phyloP scores from a whole-genome alignment of 2,329 filamentous ascomycete genomes.

The Exophiala xenobiotica region DNA sequence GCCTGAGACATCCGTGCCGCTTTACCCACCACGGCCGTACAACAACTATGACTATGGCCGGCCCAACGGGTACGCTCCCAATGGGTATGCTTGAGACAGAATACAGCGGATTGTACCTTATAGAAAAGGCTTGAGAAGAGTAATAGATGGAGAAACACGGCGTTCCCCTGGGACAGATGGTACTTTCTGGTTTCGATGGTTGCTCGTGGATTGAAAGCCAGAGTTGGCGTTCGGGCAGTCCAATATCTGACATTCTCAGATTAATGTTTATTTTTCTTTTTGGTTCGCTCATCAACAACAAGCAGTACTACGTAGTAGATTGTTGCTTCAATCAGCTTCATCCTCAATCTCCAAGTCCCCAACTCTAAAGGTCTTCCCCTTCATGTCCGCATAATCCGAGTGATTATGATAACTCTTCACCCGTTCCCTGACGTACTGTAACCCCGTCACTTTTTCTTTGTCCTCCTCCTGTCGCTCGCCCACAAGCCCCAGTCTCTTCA shows the following conservation, averaged over 20 bases:
- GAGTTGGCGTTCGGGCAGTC: no score
- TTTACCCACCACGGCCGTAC: not conserved
- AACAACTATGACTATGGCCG: not conserved
- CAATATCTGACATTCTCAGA: not conserved
- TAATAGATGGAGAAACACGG: no score
- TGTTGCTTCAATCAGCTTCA: constrained; percentile 10
- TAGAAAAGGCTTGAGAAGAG: no score
- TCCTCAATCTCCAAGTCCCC: constrained; percentile 14
- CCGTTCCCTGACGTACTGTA: constrained; percentile 9
- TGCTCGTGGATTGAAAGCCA: not conserved
- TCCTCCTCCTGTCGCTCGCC: constrained; percentile 2
- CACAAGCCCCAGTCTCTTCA: constrained; percentile 35
- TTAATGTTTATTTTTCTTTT: no score
- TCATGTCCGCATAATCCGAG: constrained; percentile 11
- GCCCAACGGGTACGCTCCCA: no score
- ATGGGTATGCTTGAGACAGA: not conserved
- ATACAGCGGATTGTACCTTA: no score
- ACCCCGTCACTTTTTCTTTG: not conserved
- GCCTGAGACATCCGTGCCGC: not conserved
- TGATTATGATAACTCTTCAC: constrained; percentile 16
- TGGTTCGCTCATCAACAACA: no score
- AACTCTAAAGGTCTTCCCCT: constrained; percentile 12
- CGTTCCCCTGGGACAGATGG: not conserved
- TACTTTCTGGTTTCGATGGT: not conserved
- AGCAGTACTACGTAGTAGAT: not conserved